phyloP scores from a whole-genome alignment of 768 basidiomycete genomes.

The Termitomyces sp. region DNA sequence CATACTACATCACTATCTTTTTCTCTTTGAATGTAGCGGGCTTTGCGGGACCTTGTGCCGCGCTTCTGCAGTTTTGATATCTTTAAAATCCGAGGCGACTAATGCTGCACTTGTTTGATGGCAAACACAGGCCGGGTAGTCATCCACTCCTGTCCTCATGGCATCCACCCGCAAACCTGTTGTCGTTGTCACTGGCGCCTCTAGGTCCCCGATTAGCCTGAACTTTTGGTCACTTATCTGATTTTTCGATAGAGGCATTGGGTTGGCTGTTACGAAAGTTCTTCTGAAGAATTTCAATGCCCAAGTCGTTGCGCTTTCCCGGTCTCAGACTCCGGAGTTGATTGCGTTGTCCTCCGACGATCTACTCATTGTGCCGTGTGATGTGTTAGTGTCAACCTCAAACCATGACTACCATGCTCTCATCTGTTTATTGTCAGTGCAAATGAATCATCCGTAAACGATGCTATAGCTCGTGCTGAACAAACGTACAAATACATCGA shows the following conservation, averaged over 20 bases:
- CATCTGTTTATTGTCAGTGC: slow-evolving; percentile 39
- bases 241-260: slow-evolving; percentile 51
- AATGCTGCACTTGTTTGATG: too few relatives aligned
- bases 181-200: slow-evolving; percentile 83
- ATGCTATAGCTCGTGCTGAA: slow-evolving; percentile 51
- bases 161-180: slow-evolving; percentile 39
- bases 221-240: not conserved
- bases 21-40: too few relatives aligned
- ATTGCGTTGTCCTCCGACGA: slow-evolving; percentile 41
- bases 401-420: slow-evolving; percentile 7
- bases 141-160: not conserved
- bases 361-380: slow-evolving; percentile 61
- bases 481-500: slow-evolving; percentile 65
- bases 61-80: too few relatives aligned
- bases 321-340: slow-evolving; percentile 66
- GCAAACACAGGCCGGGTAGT: too few relatives aligned
- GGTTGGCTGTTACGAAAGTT: slow-evolving; percentile 70
- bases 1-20: too few relatives aligned
- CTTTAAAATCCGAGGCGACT: too few relatives aligned
- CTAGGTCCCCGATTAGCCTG: slow-evolving; percentile 44
- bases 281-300: slow-evolving; percentile 62
- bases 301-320: slow-evolving; percentile 74
- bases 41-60: too few relatives aligned
- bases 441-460: slow-evolving; percentile 48
- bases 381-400: slow-evolving; percentile 56